These are phyloP conservation scores for Vigna reflexopilosa DNA, from an alignment of 306 rosid genomes.

Conservation along the genomic window DNA sequence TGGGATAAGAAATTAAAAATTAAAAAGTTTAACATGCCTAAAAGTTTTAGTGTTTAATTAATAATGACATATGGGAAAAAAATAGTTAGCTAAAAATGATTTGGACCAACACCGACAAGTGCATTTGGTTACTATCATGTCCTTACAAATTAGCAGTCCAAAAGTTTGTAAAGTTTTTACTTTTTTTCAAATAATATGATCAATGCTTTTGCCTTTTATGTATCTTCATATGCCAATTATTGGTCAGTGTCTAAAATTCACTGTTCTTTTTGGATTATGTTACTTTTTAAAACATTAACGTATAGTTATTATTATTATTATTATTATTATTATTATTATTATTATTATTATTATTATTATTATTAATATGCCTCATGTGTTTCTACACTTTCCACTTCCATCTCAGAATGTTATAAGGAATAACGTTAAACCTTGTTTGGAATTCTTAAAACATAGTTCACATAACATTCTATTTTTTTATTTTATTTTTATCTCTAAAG, in stretches of 20 bases:
- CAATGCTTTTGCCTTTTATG: slow-evolving; percentile 23
- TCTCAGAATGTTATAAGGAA: too few relatives aligned
- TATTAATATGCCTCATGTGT: too few relatives aligned
- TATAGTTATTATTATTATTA: too few relatives aligned
- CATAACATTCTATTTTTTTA: too few relatives aligned
- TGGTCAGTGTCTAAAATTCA: background rate
- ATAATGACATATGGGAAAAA: background rate
- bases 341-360: too few relatives aligned
- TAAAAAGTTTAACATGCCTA: background rate
- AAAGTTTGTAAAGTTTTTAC: slow-evolving; percentile 31
- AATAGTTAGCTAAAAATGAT: background rate
- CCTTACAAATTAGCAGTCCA: slow-evolving; percentile 42
- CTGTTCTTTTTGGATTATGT: slow-evolving; percentile 27
- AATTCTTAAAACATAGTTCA: too few relatives aligned
- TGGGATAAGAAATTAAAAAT: too few relatives aligned
- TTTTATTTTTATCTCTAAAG: too few relatives aligned
- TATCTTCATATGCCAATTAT: slow-evolving; percentile 17
- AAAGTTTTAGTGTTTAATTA: background rate
- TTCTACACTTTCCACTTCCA: too few relatives aligned
- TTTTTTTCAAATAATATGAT: background rate
- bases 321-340: too few relatives aligned
- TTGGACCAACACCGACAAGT: slow-evolving; percentile 15
- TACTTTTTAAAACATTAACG: too few relatives aligned
- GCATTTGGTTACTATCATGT: slow-evolving; percentile 7
- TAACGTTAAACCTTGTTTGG: too few relatives aligned